Conservation (phyloP, 352 stramenopile genomes). For the Lagenidium giganteum region DNA sequence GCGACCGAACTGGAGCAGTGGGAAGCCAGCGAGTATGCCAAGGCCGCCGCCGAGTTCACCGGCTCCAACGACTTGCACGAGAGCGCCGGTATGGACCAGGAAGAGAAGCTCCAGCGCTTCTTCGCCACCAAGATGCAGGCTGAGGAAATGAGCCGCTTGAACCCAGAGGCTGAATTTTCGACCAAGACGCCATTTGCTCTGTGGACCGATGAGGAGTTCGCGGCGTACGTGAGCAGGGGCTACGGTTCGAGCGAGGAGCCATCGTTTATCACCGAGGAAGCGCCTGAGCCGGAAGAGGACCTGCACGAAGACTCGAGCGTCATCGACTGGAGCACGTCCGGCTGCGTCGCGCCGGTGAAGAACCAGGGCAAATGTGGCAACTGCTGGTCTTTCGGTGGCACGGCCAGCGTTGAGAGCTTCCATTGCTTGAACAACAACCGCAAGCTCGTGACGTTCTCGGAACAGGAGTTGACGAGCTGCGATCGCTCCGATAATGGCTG, state of each 20-base stretch:
- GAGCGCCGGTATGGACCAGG: conserved; percentile 2
- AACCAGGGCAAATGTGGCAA: conserved; percentile 96
- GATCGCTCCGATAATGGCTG: conserved; percentile 79
- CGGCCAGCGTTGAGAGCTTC: conserved; percentile 87
- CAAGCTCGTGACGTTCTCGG: conserved; percentile 77
- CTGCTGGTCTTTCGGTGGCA: conserved; percentile 97
- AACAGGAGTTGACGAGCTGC: conserved; percentile 92
- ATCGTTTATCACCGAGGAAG: neutral
- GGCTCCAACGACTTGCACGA: conserved; percentile 27
- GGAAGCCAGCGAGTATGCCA: conserved; percentile 42
- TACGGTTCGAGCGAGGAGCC: conserved; percentile 13
- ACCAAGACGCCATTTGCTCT: conserved; percentile 60
- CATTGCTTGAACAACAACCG: conserved; percentile 74
- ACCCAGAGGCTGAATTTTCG: conserved; percentile 58
- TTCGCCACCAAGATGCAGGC: conserved; percentile 56
- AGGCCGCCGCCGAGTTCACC: no score
- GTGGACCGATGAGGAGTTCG: conserved; percentile 68
- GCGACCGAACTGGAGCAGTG: conserved; percentile 30
- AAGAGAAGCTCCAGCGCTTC: conserved; percentile 51
- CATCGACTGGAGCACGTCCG: conserved; percentile 48
- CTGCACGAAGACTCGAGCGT: neutral
- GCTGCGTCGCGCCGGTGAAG: conserved; percentile 80
- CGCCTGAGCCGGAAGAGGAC: conserved; percentile 9
- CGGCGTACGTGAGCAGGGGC: conserved; percentile 34
- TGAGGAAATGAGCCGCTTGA: conserved; percentile 26